A percentile compares a stretch with the other conserved stretches of the same genome.
Conservation (phyloP, 2,329 filamentous ascomycete species). For the Aspergillus fructus region DNA sequence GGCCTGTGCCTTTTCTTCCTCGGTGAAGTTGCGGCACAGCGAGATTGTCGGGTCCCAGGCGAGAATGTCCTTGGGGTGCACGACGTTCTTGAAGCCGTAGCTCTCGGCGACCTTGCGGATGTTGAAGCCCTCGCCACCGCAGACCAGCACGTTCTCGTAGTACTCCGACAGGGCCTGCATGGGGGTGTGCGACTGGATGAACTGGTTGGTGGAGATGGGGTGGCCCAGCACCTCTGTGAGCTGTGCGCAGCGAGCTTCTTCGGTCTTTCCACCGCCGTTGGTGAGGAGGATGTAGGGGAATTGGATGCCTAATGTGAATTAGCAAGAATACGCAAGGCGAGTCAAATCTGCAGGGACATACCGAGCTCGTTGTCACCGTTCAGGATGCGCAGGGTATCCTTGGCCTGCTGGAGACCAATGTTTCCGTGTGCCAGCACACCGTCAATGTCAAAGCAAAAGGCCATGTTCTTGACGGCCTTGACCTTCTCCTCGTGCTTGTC, state of each 20-base stretch:
- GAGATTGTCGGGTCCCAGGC: constrained; percentile 69
- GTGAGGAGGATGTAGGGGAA: constrained; percentile 74
- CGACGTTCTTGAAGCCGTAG: constrained; percentile 72
- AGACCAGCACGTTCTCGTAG: constrained; percentile 73
- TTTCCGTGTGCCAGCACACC: constrained; percentile 74
- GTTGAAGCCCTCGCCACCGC: constrained; percentile 72
- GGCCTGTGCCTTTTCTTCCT: constrained; percentile 65
- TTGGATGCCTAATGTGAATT: constrained; percentile 53
- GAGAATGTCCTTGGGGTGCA: constrained; percentile 72
- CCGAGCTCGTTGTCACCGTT: constrained; percentile 76
- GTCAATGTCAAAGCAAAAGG: constrained; percentile 70
- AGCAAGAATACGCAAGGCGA: too few relatives aligned
- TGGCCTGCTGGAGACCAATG: constrained; percentile 66
- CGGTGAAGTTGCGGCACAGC: constrained; percentile 67
- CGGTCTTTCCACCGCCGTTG: constrained; percentile 72
- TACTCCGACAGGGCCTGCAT: constrained; percentile 75
- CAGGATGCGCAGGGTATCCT: constrained; percentile 66
- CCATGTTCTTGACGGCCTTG: constrained; percentile 71
- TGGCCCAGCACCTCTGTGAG: constrained; percentile 65
- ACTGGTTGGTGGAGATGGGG: constrained; percentile 68
- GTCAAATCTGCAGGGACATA: too few relatives aligned
- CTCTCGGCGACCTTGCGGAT: constrained; percentile 71
- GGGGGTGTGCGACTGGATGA: constrained; percentile 75
- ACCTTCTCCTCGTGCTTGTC: constrained; percentile 66
- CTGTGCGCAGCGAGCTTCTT: constrained; percentile 64